These are phyloP conservation scores for Acanthamoeba healyi DNA, from an alignment of 208 protist genomes.

Conservation along the genomic window DNA sequence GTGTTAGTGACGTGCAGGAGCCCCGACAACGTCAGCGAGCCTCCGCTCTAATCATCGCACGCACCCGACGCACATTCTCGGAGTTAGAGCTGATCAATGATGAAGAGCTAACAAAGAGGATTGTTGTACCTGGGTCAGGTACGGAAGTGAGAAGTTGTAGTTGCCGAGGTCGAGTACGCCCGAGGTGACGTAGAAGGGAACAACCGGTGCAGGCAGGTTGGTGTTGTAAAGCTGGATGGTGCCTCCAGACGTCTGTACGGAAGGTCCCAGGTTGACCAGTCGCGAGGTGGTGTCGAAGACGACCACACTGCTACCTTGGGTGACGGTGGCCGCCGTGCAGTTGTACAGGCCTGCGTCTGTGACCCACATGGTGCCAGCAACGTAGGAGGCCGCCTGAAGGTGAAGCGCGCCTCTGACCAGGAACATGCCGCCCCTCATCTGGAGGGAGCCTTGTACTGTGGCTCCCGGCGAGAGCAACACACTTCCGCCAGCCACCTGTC, in stretches of 20 bases:
- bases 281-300: background rate
- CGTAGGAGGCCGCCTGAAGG: conserved; percentile 24
- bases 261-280: conserved; percentile 63
- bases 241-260: background rate
- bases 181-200: conserved; percentile 56
- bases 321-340: conserved; percentile 42
- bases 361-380: conserved; percentile 36
- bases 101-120: no score
- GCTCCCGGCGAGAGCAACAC: background rate
- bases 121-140: conserved; percentile 37
- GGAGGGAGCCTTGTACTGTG: background rate
- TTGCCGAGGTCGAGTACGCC: conserved; percentile 58
- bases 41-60: no score
- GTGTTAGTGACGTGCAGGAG: conserved; percentile 33
- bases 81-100: no score
- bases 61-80: no score
- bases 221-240: conserved; percentile 67
- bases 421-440: background rate
- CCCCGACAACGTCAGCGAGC: background rate
- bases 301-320: background rate
- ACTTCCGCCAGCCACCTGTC: background rate
- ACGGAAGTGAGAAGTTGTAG: conserved; percentile 51
- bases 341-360: conserved; percentile 50
- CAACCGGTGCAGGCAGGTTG: background rate
- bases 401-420: conserved; percentile 17